Evolutionary conservation across 208 protist species (phyloP), one percentile per base, ranked within the genome.

Genomic region (Angomonas desouzai): DNA sequence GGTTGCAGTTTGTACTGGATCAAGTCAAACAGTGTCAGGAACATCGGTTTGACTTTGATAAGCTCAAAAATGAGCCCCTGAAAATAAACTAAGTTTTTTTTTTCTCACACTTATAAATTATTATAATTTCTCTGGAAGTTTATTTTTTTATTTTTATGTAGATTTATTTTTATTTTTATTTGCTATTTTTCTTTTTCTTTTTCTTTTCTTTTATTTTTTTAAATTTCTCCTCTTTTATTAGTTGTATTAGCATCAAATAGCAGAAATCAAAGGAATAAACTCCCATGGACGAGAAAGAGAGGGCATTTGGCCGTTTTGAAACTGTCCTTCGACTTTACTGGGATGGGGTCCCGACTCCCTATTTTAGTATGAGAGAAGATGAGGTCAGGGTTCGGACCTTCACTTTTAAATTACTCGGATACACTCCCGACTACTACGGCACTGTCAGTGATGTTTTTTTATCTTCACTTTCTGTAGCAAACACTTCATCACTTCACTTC

Each of bases 1-100:
- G 91, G 88, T 74, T 96, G 18, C 72, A 93, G 56, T 96, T 96
- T 83, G 82, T 96, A 43, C 64, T 81, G 45, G 87, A 94, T 43
- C 87, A 96, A 29, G 57, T 96, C 32, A 93, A 92, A 48, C 87
- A 92, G 48, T 68, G 83, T 16, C 76, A 73, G 6, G 90, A 96
- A 66, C 48, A 79, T 29, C 57, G 84, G 11, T 96, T 96, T 68
- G 90, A 96, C 58, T 89, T 93, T 43, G 63, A 86, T 43, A 96
- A 96, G 48, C 73, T 96, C 11, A 66, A 82, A 18, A 66, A 81
- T 23, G 28, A 64, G 0, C 69, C 70, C 13, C 3, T 51, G 20
- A 13, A 13, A 51, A 23, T 51, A 6, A 51, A 23, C 45, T 51
- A 51, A 27, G 55, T 68, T 64, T 3, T 45, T 29, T 40, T 48